Conservation (phyloP, 2,329 filamentous ascomycete species). For the Ascochyta rabiei region DNA sequence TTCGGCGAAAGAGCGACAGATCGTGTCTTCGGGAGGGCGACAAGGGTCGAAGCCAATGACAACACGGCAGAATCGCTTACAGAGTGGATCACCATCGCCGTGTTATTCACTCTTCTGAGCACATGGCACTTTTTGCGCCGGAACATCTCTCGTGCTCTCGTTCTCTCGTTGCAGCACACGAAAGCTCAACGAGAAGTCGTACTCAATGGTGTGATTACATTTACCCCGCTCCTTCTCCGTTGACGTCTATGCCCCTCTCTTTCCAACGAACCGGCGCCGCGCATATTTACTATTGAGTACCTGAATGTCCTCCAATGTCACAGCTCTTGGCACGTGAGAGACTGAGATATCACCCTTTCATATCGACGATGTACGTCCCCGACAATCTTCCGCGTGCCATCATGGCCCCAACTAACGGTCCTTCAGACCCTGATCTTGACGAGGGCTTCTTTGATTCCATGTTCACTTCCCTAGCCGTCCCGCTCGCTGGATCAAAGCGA, state of each 20-base stretch:
- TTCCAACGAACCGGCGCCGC: constrained; percentile 11
- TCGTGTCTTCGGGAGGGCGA: constrained; percentile 7
- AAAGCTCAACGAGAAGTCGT: constrained; percentile 3
- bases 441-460: constrained; percentile 40
- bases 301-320: constrained; percentile 18
- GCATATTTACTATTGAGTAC: constrained; percentile 15
- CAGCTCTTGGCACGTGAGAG: constrained; percentile 17
- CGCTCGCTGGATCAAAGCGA: constrained; percentile 44
- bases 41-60: constrained; percentile 20
- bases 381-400: constrained; percentile 21
- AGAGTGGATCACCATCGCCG: constrained; percentile 17
- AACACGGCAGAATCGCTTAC: constrained; percentile 21
- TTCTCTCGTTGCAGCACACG: constrained; percentile 4
- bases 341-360: constrained; percentile 16
- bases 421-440: constrained; percentile 34
- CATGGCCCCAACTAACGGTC: constrained; percentile 36
- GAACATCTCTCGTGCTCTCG: constrained; percentile 12
- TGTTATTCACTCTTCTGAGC: constrained; percentile 21
- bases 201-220: constrained; percentile 11
- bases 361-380: constrained; percentile 13
- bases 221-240: constrained; percentile 6
- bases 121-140: constrained; percentile 17
- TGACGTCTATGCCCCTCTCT: constrained; percentile 6
- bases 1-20: constrained; percentile 8
- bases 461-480: constrained; percentile 29